Base-by-base conservation (phyloP, 1,284 basidiomycete genomes). In the Vanrija sp. region DNA sequence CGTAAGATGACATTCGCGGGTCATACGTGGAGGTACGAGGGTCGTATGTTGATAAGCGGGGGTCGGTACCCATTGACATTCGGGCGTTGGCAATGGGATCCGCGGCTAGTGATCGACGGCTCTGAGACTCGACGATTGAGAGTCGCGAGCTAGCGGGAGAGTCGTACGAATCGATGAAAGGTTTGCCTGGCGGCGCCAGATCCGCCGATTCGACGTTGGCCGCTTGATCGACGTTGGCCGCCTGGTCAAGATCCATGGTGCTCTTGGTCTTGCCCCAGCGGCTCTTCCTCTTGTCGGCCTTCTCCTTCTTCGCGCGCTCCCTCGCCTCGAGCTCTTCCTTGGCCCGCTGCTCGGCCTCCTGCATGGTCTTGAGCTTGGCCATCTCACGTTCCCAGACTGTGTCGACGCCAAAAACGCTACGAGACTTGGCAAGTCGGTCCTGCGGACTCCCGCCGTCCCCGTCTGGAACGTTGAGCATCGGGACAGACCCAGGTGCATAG, bases 321-420 rank as follows among this genome's bases (percentile, higher is more conserved):
- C 60, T 50, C 42, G n/a, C 55, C 44, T 61, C 55, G 16, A 12
- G 46, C 26, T 67, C 67, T 19, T 61, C 61, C 16, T 54, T 57
- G 29, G 48, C 60, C n/a, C 54, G 54, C 46, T 60, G 46, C 43
- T 65, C 55, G 8, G 58, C 51, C 39, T 71, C 70, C 52, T 72
- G 60, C 4, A 71, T 66, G 1, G 57, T 45, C 39, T 65, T 65
- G 29, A 76, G 57, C 57, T 73, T 76, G 25, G 59, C 62, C 67
- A 75, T 65, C 52, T 76, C 76, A 26, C 62, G 64, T 49, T 76
- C 70, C 76, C 74, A 78, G 10, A 76, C 40, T 43, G 65, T 64
- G 60, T 76, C 74, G 8, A 72, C 69, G 8, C 75, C 73, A 53
- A 75, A 76, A 0, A 76, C 72, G 6, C 70, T 74, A 40, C 58